These are phyloP conservation scores for Monilinia vaccinii-corymbosi DNA, from an alignment of 2,329 filamentous ascomycete genomes.

Conservation along the genomic window DNA sequence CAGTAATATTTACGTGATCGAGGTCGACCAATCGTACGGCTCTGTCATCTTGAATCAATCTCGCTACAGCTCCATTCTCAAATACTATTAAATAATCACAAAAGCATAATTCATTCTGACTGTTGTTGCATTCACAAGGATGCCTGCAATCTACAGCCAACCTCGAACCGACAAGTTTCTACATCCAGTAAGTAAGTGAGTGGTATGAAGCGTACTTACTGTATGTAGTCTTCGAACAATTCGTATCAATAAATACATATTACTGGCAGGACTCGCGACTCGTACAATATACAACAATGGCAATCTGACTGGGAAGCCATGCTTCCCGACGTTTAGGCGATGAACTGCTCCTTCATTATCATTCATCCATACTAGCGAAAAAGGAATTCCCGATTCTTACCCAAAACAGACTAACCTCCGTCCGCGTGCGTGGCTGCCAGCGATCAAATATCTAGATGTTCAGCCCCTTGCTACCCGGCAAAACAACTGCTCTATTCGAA, in stretches of 20 bases:
- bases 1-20: too few relatives aligned
- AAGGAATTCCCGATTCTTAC: neutral
- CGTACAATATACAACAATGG: neutral
- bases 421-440: conserved; percentile 6
- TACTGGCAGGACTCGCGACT: neutral
- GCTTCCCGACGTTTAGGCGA: conserved; percentile 3
- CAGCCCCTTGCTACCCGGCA: conserved; percentile 4
- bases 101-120: too few relatives aligned
- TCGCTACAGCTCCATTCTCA: too few relatives aligned
- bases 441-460: conserved; percentile 2
- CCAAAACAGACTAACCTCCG: neutral
- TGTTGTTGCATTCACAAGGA: neutral
- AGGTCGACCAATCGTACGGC: too few relatives aligned
- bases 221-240: neutral
- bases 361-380: neutral
- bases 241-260: neutral
- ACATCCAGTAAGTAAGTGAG: too few relatives aligned
- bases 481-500: neutral
- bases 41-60: too few relatives aligned
- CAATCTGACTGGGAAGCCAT: neutral
- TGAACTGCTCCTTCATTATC: neutral
- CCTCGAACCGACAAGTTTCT: neutral
- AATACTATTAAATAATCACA: too few relatives aligned
- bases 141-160: neutral
- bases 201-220: too few relatives aligned